These are phyloP conservation scores for Pseudodiploospora longispora DNA, from an alignment of 2,329 filamentous ascomycete species.

Conservation along the genomic window DNA sequence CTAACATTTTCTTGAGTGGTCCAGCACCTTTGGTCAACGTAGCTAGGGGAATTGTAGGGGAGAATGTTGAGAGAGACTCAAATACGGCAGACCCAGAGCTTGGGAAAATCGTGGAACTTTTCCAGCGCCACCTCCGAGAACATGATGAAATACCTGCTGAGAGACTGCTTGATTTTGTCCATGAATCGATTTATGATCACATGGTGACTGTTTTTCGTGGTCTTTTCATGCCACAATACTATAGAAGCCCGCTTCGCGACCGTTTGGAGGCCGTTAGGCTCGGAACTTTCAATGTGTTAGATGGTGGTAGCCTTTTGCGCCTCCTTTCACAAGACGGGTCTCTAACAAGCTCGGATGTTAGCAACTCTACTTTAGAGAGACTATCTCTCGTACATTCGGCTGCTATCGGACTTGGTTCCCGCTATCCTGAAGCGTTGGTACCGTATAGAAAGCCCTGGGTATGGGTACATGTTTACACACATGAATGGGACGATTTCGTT, in stretches of 20 bases:
- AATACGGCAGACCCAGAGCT: neutral
- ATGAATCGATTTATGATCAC: conserved; percentile 2
- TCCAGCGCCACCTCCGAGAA: conserved; percentile 14
- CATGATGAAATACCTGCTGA: conserved; percentile 9
- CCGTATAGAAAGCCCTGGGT: neutral
- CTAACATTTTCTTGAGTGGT: too few species aligned
- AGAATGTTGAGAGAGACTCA: too few species aligned
- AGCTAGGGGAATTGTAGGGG: too few species aligned
- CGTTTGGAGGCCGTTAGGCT: conserved; percentile 17
- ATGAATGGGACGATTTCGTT: conserved; percentile 9
- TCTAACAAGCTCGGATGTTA: conserved; percentile 5
- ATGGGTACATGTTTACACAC: neutral
- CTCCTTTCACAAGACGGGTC: conserved; percentile 7
- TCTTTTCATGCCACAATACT: conserved; percentile 13
- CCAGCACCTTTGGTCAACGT: too few species aligned
- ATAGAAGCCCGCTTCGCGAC: conserved; percentile 1
- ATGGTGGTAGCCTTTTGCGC: rapidly evolving
- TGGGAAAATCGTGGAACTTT: conserved; percentile 9
- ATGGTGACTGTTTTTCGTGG: conserved; percentile 5
- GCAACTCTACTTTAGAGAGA: conserved; percentile 6
- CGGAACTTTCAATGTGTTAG: conserved; percentile 9
- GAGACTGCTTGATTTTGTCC: conserved; percentile 11
- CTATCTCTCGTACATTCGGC: conserved; percentile 18
- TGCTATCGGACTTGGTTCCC: conserved; percentile 13
- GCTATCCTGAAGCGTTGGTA: conserved; percentile 11